Evolutionary conservation across 495 filamentous ascomycete genomes (phyloP).

Genomic region (Aspergillus campestris): DNA sequence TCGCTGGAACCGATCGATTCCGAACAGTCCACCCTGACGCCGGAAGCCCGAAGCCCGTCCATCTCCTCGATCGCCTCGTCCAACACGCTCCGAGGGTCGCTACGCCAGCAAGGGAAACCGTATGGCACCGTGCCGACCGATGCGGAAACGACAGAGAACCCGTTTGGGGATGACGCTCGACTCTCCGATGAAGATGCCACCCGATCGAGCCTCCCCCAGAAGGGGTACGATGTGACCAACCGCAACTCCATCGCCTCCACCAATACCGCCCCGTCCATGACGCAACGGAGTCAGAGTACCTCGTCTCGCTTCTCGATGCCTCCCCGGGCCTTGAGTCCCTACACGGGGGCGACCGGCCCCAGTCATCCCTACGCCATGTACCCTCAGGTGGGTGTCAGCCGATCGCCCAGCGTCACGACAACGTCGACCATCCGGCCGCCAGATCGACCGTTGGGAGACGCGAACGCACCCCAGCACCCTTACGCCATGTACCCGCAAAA

Average conservation of each 20-base stretch:
- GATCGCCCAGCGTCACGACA: conserved; percentile 57
- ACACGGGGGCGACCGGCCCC: conserved; percentile 46
- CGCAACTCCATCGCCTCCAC: conserved; percentile 27
- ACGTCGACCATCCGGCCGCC: conserved; percentile 48
- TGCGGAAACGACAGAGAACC: conserved; percentile 23
- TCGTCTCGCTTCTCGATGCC: conserved; percentile 37
- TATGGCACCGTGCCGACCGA: conserved; percentile 21
- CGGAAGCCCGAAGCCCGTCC: conserved; percentile 18
- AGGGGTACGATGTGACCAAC: conserved; percentile 29
- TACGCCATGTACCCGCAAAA: conserved; percentile 82
- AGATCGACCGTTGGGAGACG: conserved; percentile 53
- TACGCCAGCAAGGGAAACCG: conserved; percentile 17
- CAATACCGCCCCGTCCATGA: conserved; percentile 23
- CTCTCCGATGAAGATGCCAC: conserved; percentile 28
- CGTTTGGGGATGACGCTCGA: conserved; percentile 35
- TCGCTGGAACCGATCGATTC: conserved; percentile 37
- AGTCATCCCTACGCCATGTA: conserved; percentile 52
- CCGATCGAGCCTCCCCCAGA: conserved; percentile 34
- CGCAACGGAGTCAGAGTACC: conserved; percentile 34
- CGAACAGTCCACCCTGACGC: conserved; percentile 25
- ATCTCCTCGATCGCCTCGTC: conserved; percentile 29
- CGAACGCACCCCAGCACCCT: conserved; percentile 71
- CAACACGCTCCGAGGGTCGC: conserved; percentile 24
- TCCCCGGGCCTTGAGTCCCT: conserved; percentile 42
- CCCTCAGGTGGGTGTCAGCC: conserved; percentile 44